phyloP scores from a whole-genome alignment of 2,329 filamentous ascomycete species.

The Talaromyces sp. region DNA sequence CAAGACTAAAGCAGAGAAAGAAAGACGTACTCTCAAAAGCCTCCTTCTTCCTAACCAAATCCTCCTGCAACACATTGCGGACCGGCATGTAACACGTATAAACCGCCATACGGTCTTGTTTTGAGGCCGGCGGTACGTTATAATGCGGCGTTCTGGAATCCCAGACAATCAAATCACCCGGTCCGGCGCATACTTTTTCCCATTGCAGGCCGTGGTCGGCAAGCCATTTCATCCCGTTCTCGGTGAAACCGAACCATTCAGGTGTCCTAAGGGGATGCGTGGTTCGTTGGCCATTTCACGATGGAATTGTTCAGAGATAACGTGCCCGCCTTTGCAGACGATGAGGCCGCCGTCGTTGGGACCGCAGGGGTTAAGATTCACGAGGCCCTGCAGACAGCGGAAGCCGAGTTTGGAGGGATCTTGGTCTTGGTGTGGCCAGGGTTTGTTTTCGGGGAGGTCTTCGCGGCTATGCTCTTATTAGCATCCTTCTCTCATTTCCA shows the following conservation, averaged over 20 bases:
- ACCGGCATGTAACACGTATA: constrained; percentile 38
- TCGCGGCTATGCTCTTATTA: constrained; percentile 26
- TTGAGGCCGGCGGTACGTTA: constrained; percentile 32
- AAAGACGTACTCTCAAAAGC: constrained; percentile 28
- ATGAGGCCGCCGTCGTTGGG: constrained; percentile 45
- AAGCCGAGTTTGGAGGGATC: constrained; percentile 35
- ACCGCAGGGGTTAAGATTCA: constrained; percentile 43
- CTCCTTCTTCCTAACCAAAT: constrained; percentile 32
- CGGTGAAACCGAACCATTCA: constrained; percentile 41
- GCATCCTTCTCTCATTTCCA: neutral
- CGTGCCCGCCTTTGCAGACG: constrained; percentile 39
- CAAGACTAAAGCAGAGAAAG: neutral
- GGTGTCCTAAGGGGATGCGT: constrained; percentile 22
- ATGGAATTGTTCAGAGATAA: constrained; percentile 42
- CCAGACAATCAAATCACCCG: constrained; percentile 47
- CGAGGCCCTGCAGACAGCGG: constrained; percentile 40
- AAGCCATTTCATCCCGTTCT: constrained; percentile 45
- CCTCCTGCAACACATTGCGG: constrained; percentile 34
- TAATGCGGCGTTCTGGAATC: constrained; percentile 50
- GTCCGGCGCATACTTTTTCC: constrained; percentile 41
- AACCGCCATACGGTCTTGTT: constrained; percentile 35
- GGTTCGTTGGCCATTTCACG: constrained; percentile 25
- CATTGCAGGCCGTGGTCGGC: constrained; percentile 36
- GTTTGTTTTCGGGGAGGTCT: constrained; percentile 26
- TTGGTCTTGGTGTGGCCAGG: constrained; percentile 46